phyloP scores from a whole-genome alignment of 208 protist genomes.

The Leishmania major region DNA sequence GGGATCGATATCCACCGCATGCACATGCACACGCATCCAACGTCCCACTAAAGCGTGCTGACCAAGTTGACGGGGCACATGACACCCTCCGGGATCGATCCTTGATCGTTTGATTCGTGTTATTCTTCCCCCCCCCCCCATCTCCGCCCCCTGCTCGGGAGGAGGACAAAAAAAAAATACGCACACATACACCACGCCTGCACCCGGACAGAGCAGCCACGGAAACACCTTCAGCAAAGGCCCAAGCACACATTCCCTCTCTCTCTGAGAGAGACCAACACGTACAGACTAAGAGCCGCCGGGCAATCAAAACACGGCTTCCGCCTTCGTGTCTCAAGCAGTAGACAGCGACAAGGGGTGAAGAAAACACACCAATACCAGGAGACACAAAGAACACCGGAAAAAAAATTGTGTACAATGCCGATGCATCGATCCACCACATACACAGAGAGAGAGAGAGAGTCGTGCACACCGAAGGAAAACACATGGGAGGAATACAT shows the following conservation, averaged over 20 bases:
- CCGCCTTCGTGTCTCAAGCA: not conserved
- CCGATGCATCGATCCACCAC: not conserved
- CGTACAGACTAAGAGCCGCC: not conserved
- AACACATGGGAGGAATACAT: too few species aligned
- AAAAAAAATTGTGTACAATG: not conserved
- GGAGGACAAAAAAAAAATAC: slow-evolving; percentile 16
- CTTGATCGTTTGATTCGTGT: not conserved
- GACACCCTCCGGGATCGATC: not conserved
- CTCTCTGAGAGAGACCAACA: not conserved
- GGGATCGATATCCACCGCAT: not conserved
- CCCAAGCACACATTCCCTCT: not conserved
- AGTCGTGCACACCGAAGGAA: too few species aligned
- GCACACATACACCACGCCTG: not conserved
- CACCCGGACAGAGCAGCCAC: not conserved
- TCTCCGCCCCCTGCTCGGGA: not conserved
- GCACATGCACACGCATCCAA: not conserved
- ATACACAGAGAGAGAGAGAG: not conserved
- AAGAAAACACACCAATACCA: not conserved
- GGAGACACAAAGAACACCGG: not conserved
- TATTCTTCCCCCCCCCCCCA: not conserved
- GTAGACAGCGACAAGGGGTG: not conserved
- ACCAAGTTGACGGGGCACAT: not conserved
- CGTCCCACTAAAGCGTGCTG: not conserved
- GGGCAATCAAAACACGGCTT: not conserved
- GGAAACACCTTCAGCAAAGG: not conserved